Percentiles rank a stretch among this genome's conserved stretches.
Conservation (phyloP, 2,329 filamentous ascomycete species). For the Aspergillus fumigatus region DNA sequence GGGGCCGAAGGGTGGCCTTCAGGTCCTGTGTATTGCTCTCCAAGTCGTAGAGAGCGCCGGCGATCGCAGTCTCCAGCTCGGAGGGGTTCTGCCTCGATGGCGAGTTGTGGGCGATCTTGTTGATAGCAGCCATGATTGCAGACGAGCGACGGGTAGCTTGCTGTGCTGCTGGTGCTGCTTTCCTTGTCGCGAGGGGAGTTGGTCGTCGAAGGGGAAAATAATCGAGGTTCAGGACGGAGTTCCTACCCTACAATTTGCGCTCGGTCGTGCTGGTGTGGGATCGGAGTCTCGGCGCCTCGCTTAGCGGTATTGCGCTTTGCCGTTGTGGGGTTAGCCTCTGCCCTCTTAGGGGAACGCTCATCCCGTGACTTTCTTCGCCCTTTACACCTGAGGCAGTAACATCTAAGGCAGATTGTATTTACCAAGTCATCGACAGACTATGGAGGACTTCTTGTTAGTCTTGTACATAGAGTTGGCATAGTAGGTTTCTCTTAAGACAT, state of each 20-base stretch:
- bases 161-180: constrained; percentile 33
- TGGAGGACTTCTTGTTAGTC: neutral
- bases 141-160: constrained; percentile 36
- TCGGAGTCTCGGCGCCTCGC: constrained; percentile 28
- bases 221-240: constrained; percentile 12
- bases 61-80: constrained; percentile 96
- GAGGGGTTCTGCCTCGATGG: constrained; percentile 92
- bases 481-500: neutral
- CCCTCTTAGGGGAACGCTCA: constrained; percentile 20
- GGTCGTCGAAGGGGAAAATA: constrained; percentile 25
- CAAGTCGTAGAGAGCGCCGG: constrained; percentile 95
- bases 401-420: neutral
- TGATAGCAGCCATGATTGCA: constrained; percentile 70
- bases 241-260: constrained; percentile 13
- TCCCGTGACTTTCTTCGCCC: constrained; percentile 30
- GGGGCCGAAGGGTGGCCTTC: constrained; percentile 89
- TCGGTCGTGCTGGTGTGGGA: constrained; percentile 20
- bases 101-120: constrained; percentile 99
- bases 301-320: constrained; percentile 27
- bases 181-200: constrained; percentile 28
- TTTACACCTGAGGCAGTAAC: neutral
- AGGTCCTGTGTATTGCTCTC: constrained; percentile 99
- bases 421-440: neutral
- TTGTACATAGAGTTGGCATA: neutral
- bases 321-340: constrained; percentile 17